Evolutionary conservation across 352 stramenopile species (phyloP).

Genomic region (Globisporangium viniferum): DNA sequence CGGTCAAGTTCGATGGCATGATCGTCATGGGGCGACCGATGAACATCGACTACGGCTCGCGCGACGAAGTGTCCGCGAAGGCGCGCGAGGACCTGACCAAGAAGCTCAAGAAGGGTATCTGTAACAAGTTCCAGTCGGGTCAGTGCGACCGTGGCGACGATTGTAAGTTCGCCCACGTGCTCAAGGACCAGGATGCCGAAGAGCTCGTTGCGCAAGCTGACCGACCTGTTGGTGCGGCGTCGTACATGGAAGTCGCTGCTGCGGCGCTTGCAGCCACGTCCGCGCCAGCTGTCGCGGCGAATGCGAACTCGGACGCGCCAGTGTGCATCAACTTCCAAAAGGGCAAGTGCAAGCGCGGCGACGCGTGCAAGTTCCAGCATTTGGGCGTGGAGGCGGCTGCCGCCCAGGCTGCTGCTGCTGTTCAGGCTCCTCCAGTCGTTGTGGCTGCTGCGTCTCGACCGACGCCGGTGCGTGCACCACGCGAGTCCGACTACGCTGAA

Average conservation of each 20-base stretch:
- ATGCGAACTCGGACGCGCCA: conserved; percentile 41
- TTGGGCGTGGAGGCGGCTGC: conserved; percentile 22
- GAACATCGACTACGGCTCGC: conserved; percentile 75
- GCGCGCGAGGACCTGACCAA: conserved; percentile 69
- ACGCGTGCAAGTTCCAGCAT: conserved; percentile 57
- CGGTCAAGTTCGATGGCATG: conserved; percentile 75
- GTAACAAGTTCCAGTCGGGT: conserved; percentile 66
- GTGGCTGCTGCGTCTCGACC: conserved; percentile 8
- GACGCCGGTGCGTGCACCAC: conserved; percentile 12
- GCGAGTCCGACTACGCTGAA: conserved; percentile 9
- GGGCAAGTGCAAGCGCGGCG: conserved; percentile 66
- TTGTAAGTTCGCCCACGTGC: conserved; percentile 75
- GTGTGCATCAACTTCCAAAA: conserved; percentile 77
- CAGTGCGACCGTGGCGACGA: conserved; percentile 56
- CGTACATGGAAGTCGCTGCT: conserved; percentile 24
- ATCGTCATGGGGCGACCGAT: conserved; percentile 83
- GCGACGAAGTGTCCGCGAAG: conserved; percentile 65
- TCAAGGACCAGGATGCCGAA: conserved; percentile 54
- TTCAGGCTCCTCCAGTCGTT: neutral
- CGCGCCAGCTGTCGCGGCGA: conserved; percentile 13
- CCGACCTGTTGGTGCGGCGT: conserved; percentile 19
- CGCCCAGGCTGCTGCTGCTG: conserved; percentile 6
- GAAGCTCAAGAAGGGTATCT: conserved; percentile 76
- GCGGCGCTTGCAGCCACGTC: conserved; percentile 1
- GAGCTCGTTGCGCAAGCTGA: conserved; percentile 40